These are phyloP conservation scores for Simplicillium aogashimaense DNA, from an alignment of 2,329 filamentous ascomycete species.

Conservation along the genomic window DNA sequence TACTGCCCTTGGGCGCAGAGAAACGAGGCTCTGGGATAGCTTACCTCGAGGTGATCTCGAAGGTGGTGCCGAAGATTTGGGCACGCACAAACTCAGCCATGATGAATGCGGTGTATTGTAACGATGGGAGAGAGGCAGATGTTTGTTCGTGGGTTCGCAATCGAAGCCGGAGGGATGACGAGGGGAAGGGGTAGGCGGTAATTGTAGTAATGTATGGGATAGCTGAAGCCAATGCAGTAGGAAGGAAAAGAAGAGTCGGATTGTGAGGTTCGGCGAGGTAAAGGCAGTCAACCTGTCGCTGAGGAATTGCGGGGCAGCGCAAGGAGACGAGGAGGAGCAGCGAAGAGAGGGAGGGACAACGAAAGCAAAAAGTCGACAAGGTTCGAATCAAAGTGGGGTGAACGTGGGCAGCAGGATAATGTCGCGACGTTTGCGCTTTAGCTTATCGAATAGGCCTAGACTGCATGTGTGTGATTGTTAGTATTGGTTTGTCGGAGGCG, in stretches of 20 bases:
- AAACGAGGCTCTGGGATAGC: slow-evolving; percentile 1
- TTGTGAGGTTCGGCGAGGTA: no score
- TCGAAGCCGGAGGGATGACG: slow-evolving; percentile 3
- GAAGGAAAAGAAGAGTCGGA: no score
- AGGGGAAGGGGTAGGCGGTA: background rate
- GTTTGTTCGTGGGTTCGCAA: no score
- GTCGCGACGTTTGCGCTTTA: no score
- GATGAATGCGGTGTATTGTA: slow-evolving; percentile 26
- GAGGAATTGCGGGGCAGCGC: background rate
- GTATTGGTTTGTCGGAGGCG: no score
- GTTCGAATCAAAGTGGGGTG: no score
- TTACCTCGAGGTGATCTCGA: slow-evolving; percentile 98
- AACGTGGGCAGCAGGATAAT: no score
- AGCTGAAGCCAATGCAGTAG: no score
- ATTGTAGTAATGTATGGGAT: background rate
- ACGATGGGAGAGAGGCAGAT: slow-evolving; percentile 5
- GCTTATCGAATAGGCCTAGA: no score
- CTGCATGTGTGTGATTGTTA: no score
- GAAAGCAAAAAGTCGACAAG: background rate
- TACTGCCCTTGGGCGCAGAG: background rate
- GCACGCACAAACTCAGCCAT: slow-evolving; percentile 99
- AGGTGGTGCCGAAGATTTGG: slow-evolving; percentile 98
- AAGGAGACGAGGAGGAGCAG: background rate
- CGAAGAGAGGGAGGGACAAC: background rate
- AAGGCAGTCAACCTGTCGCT: no score